Evolutionary conservation across 331 rosid species (phyloP).

Genomic region (Spiraea crenata): DNA sequence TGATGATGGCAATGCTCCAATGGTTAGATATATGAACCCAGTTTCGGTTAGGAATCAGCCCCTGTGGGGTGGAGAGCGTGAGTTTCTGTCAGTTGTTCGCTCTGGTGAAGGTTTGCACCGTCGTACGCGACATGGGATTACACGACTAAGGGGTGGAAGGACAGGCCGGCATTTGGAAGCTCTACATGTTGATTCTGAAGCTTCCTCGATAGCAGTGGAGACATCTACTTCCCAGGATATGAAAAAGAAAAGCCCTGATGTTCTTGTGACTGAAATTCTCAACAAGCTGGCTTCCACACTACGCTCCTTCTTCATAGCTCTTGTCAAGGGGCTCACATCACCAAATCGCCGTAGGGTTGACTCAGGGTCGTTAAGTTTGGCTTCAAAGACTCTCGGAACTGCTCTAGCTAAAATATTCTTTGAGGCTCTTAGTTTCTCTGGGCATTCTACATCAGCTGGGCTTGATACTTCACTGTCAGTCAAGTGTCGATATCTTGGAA

Average conservation of each 20-base stretch:
- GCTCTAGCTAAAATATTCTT: slow-evolving; percentile 78
- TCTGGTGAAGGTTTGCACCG: slow-evolving; percentile 91
- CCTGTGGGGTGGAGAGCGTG: slow-evolving; percentile 88
- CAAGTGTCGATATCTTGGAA: slow-evolving; percentile 94
- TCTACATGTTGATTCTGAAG: slow-evolving; percentile 71
- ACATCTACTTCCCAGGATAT: slow-evolving; percentile 65
- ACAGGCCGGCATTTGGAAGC: slow-evolving; percentile 78
- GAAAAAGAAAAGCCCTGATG: slow-evolving; percentile 94
- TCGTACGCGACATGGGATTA: slow-evolving; percentile 74
- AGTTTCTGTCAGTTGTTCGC: slow-evolving; percentile 88
- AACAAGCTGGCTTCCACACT: slow-evolving; percentile 80
- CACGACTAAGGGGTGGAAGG: slow-evolving; percentile 93
- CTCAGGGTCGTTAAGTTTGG: slow-evolving; percentile 72
- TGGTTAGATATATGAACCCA: slow-evolving; percentile 83
- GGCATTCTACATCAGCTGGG: slow-evolving; percentile 66
- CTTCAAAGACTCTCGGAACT: slow-evolving; percentile 91
- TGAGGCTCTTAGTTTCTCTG: slow-evolving; percentile 87
- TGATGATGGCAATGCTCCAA: slow-evolving; percentile 76
- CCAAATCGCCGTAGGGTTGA: slow-evolving; percentile 93
- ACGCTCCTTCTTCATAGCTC: slow-evolving; percentile 88
- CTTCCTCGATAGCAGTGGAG: slow-evolving; percentile 55
- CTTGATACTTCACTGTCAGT: slow-evolving; percentile 70
- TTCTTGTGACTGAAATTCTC: slow-evolving; percentile 73
- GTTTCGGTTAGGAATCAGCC: slow-evolving; percentile 77
- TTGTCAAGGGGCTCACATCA: slow-evolving; percentile 89